A percentile compares a stretch with the other conserved stretches of the same genome.
Evolutionary conservation across 2,329 filamentous ascomycete genomes (phyloP).

Genomic region (Ophiocordyceps camponoti-floridani): DNA sequence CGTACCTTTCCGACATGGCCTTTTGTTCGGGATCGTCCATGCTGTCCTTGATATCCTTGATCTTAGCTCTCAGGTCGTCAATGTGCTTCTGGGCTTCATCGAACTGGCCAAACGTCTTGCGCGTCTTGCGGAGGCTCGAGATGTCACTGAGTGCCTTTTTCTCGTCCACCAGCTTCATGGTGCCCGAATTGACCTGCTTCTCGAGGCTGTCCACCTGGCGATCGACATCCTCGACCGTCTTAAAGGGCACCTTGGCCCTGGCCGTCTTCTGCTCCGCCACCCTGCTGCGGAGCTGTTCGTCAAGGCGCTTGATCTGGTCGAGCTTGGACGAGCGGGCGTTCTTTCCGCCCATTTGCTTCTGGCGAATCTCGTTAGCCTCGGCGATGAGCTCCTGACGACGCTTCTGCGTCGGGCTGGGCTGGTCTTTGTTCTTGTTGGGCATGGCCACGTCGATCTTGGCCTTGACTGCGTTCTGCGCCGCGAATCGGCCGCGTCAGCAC

Average conservation of each 20-base stretch:
- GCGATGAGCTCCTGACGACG: slow-evolving; percentile 71
- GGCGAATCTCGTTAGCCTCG: slow-evolving; percentile 67
- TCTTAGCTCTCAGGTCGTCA: slow-evolving; percentile 69
- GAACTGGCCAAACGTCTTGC: slow-evolving; percentile 78
- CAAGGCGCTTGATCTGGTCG: slow-evolving; percentile 83
- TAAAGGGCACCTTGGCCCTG: slow-evolving; percentile 66
- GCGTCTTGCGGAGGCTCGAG: slow-evolving; percentile 65
- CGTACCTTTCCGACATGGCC: slow-evolving; percentile 74
- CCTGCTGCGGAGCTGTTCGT: slow-evolving; percentile 72
- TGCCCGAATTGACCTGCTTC: slow-evolving; percentile 70
- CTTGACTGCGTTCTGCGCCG: slow-evolving; percentile 62
- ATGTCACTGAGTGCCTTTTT: slow-evolving; percentile 82
- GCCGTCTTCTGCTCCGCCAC: slow-evolving; percentile 76
- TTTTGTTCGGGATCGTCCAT: slow-evolving; percentile 85
- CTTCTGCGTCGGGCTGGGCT: slow-evolving; percentile 64
- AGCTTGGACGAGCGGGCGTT: slow-evolving; percentile 57
- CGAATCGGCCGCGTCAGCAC: neutral
- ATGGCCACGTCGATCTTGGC: slow-evolving; percentile 72
- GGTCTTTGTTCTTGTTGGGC: slow-evolving; percentile 57
- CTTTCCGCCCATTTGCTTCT: slow-evolving; percentile 80
- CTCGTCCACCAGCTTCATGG: slow-evolving; percentile 93
- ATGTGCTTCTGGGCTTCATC: slow-evolving; percentile 79
- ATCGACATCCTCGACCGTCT: slow-evolving; percentile 76
- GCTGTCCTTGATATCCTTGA: slow-evolving; percentile 73
- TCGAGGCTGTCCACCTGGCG: slow-evolving; percentile 65